These are phyloP conservation scores for Phyllosticta ampelicida DNA, from an alignment of 2,329 filamentous ascomycete genomes.

Conservation along the genomic window DNA sequence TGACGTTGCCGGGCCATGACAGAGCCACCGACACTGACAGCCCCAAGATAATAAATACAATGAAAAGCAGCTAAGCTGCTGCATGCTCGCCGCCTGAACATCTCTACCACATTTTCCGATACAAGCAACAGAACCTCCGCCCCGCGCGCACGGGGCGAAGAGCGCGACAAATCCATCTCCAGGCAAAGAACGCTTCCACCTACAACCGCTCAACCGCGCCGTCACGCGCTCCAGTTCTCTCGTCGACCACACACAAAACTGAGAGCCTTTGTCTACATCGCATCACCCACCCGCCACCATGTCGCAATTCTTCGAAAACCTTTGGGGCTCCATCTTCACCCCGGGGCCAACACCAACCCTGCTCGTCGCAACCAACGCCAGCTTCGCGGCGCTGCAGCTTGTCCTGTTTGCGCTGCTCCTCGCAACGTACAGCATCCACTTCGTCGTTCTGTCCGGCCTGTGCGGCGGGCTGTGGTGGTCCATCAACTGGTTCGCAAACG, in stretches of 20 bases:
- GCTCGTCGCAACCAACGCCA: conserved; percentile 77
- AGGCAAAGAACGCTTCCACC: background rate
- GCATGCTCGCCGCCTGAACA: background rate
- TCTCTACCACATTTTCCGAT: background rate
- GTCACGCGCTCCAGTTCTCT: background rate
- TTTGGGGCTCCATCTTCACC: conserved; percentile 89
- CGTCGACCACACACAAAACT: background rate
- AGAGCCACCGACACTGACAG: background rate
- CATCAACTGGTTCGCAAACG: conserved; percentile 92
- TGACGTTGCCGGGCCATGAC: background rate
- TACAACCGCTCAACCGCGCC: background rate
- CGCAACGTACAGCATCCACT: conserved; percentile 81
- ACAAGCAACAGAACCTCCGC: background rate
- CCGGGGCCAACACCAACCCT: conserved; percentile 82
- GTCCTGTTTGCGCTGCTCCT: conserved; percentile 66
- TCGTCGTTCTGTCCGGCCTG: conserved; percentile 67
- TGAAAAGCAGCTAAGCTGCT: background rate
- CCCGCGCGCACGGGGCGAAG: background rate
- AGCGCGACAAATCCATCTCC: background rate
- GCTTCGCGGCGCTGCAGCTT: conserved; percentile 75
- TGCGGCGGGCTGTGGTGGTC: conserved; percentile 79
- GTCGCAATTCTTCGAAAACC: conserved; percentile 31
- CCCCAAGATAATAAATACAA: no score
- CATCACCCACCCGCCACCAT: background rate
- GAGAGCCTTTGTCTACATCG: background rate